phyloP scores from a whole-genome alignment of 1,139 yeast species.

The Geotrichum europaeum region DNA sequence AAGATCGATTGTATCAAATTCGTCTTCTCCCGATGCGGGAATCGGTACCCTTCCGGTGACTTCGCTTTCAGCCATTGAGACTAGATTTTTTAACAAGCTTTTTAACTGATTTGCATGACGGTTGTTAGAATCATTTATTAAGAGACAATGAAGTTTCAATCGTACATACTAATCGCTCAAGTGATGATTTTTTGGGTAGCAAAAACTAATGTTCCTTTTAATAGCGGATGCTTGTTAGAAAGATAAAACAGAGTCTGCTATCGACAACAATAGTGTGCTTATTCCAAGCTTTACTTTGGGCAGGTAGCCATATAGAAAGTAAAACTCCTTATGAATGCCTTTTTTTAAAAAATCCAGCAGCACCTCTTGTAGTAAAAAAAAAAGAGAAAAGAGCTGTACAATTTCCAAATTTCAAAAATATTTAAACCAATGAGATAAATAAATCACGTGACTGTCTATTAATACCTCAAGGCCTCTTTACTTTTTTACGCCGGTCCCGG shows the following conservation, averaged over 20 bases:
- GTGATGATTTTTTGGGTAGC: not conserved
- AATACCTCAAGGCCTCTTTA: not conserved
- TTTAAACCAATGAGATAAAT: conserved; percentile 10
- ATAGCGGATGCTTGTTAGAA: not conserved
- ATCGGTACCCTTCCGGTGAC: not conserved
- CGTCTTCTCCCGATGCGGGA: not conserved
- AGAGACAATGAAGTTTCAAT: not conserved
- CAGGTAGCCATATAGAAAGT: conserved; percentile 1
- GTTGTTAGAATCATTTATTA: not conserved
- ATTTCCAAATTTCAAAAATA: not conserved
- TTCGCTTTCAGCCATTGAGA: not conserved
- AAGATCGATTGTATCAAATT: not conserved
- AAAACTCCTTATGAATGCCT: not conserved
- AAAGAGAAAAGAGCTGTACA: conserved; percentile 1
- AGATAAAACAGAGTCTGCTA: not conserved
- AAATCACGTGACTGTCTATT: not conserved
- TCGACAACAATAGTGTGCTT: not conserved
- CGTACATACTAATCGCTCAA: not conserved
- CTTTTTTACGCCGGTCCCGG: not conserved
- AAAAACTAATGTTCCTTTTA: not conserved
- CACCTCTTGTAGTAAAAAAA: not conserved
- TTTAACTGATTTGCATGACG: not conserved
- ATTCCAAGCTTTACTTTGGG: not conserved
- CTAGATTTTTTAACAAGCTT: not conserved
- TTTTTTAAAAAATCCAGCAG: conserved; percentile 4